A percentile compares a stretch with the other conserved stretches of the same genome.
Conservation (phyloP, 75 land plant genomes). For the Pseudotsuga menziesii region DNA sequence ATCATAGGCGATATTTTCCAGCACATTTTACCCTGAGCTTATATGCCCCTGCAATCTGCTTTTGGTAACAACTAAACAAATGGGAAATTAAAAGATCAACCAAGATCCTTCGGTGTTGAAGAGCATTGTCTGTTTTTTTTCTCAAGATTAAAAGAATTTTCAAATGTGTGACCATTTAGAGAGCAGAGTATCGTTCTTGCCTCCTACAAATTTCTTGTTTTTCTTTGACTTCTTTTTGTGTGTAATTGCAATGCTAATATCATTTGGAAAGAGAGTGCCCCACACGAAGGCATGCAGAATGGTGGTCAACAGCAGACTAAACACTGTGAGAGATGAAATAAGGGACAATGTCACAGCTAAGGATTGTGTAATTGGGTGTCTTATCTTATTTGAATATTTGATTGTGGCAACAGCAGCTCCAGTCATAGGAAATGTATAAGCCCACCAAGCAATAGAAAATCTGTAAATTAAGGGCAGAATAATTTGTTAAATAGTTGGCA, state of each 20-base stretch:
- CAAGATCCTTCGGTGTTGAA: no score
- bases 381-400: conserved; percentile 19
- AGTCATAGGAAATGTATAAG: conserved; percentile 49
- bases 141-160: no score
- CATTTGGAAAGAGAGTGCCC: conserved; percentile 36
- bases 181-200: no score
- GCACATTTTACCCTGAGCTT: no score
- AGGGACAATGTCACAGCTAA: conserved; percentile 27
- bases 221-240: conserved; percentile 25
- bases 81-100: no score
- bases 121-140: no score
- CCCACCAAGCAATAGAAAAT: conserved; percentile 50
- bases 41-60: no score
- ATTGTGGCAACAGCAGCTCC: conserved; percentile 36
- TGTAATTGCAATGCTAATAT: conserved; percentile 32
- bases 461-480: conserved; percentile 12
- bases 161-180: no score
- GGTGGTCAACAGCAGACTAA: conserved; percentile 23
- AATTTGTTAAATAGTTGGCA: background rate
- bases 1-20: no score
- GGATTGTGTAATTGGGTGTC: conserved; percentile 14
- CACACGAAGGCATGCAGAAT: conserved; percentile 31
- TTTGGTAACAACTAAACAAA: no score
- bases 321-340: conserved; percentile 26
- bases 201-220: conserved; percentile 8